Evolutionary conservation across 2,329 filamentous ascomycete species (phyloP).

Genomic region (Septoria linicola): DNA sequence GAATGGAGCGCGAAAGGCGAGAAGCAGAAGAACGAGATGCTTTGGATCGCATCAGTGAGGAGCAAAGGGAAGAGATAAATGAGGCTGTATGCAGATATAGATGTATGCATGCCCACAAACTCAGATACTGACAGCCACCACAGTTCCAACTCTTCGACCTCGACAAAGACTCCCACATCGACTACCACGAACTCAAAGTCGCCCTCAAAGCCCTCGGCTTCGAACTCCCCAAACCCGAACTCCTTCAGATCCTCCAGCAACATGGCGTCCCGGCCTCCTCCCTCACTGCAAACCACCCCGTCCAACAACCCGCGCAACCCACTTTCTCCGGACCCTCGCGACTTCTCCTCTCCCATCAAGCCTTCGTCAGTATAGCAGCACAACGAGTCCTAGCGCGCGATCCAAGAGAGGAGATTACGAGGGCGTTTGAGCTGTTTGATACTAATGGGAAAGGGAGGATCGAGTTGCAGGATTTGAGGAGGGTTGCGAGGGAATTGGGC

Average conservation of each 20-base stretch:
- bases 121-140: conserved; percentile 4
- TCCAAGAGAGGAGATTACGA: conserved; percentile 83
- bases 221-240: conserved; percentile 81
- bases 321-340: conserved; percentile 52
- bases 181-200: conserved; percentile 98
- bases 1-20: conserved; percentile 42
- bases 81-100: conserved; percentile 66
- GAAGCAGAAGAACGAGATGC: conserved; percentile 48
- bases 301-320: conserved; percentile 24
- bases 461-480: conserved; percentile 79
- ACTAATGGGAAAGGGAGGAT: conserved; percentile 89
- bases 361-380: conserved; percentile 73
- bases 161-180: conserved; percentile 88
- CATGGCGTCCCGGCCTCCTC: conserved; percentile 64
- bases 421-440: conserved; percentile 92
- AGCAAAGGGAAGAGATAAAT: conserved; percentile 89
- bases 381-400: conserved; percentile 78
- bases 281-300: conserved; percentile 43
- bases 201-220: conserved; percentile 94
- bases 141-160: conserved; percentile 95
- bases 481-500: conserved; percentile 86
- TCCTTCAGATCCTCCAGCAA: conserved; percentile 75
- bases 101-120: neutral
- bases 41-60: conserved; percentile 67
- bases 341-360: conserved; percentile 68